Conservation (phyloP, 1,139 yeast species). For the Taphrina confusa region DNA sequence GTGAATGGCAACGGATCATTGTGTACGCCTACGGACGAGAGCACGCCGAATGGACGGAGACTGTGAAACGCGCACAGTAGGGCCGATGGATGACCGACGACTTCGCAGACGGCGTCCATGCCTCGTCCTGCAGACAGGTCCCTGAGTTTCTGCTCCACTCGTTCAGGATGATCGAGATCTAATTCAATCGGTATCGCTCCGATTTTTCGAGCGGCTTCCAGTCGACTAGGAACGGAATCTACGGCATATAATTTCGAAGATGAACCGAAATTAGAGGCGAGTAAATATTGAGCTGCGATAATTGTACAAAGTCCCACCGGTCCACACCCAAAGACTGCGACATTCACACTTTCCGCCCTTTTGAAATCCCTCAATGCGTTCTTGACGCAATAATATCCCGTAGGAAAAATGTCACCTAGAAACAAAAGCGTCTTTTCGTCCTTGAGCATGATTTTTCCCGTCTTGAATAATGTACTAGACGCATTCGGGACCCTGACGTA, state of each 20-base stretch:
- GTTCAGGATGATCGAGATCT: slow-evolving; percentile 44
- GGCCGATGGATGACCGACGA: slow-evolving; percentile 59
- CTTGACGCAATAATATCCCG: slow-evolving; percentile 59
- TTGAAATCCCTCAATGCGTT: slow-evolving; percentile 51
- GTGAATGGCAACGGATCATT: slow-evolving; percentile 61
- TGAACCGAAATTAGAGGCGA: slow-evolving; percentile 44
- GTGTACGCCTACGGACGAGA: slow-evolving; percentile 64
- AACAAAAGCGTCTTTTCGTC: slow-evolving; percentile 56
- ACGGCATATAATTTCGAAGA: slow-evolving; percentile 51
- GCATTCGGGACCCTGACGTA: slow-evolving; percentile 62
- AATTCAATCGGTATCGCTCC: slow-evolving; percentile 55
- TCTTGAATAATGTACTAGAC: slow-evolving; percentile 42
- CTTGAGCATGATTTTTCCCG: slow-evolving; percentile 49
- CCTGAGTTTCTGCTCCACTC: slow-evolving; percentile 44
- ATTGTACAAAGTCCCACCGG: slow-evolving; percentile 66
- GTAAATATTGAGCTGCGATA: slow-evolving; percentile 53
- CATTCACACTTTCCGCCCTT: slow-evolving; percentile 43
- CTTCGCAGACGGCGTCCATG: slow-evolving; percentile 61
- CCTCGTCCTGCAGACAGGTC: slow-evolving; percentile 52
- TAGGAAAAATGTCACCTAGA: slow-evolving; percentile 68
- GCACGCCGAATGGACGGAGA: slow-evolving; percentile 62
- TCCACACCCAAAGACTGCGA: slow-evolving; percentile 59
- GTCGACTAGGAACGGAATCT: slow-evolving; percentile 55
- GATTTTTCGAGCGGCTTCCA: slow-evolving; percentile 52
- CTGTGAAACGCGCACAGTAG: slow-evolving; percentile 56